These are phyloP conservation scores for Umbellularia californica DNA, from an alignment of 164 flowering plant species.

Conservation along the genomic window DNA sequence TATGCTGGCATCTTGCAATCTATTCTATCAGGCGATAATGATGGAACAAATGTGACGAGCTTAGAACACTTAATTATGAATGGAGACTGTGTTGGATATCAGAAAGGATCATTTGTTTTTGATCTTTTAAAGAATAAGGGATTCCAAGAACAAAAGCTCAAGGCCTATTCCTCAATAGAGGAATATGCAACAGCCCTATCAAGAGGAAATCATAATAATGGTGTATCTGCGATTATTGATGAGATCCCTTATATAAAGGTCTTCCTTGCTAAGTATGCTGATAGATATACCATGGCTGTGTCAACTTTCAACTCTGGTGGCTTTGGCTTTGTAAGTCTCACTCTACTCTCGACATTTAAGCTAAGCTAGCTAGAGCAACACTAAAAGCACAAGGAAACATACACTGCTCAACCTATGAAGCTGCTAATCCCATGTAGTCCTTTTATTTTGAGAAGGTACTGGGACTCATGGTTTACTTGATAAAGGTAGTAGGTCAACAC, in stretches of 20 bases:
- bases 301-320: conserved; percentile 31
- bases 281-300: conserved; percentile 15
- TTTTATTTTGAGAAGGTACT: not conserved
- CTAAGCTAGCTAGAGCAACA: too few species aligned
- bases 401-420: too few species aligned
- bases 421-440: too few species aligned
- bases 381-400: too few species aligned
- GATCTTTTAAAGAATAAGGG: conserved; percentile 16
- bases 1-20: conserved; percentile 10
- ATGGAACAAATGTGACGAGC: not conserved
- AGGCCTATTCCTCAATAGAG: conserved; percentile 14
- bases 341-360: not conserved
- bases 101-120: conserved; percentile 4
- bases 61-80: not conserved
- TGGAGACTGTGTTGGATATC: conserved; percentile 12
- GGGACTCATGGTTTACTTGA: not conserved
- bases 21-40: conserved; percentile 1
- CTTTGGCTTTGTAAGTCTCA: conserved; percentile 41
- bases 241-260: conserved; percentile 32
- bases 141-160: conserved; percentile 25
- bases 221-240: conserved; percentile 34
- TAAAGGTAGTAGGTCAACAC: too few species aligned
- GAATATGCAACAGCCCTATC: conserved; percentile 20
- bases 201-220: conserved; percentile 24
- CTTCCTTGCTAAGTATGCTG: conserved; percentile 12